Conservation (phyloP, 768 basidiomycete genomes). For the Cubamyces sp. region DNA sequence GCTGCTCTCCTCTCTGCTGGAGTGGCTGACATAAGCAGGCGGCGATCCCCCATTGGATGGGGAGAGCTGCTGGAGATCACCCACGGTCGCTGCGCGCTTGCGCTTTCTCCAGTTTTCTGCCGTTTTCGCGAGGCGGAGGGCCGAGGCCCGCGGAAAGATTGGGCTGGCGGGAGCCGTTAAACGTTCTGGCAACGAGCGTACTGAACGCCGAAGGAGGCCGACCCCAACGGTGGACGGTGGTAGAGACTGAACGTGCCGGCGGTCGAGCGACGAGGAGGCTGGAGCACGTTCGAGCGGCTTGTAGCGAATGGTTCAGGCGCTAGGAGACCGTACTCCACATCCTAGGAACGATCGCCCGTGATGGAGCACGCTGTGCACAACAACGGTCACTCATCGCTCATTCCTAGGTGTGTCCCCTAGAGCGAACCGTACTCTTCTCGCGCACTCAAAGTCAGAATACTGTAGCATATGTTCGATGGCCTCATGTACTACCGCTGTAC, state of each 20-base stretch:
- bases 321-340: background rate
- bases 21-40: background rate
- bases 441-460: no score
- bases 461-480: no score
- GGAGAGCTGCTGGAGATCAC: no score
- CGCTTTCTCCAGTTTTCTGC: background rate
- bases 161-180: no score
- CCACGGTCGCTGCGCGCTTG: background rate
- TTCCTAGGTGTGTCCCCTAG: background rate
- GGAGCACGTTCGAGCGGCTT: no score
- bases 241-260: background rate
- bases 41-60: background rate
- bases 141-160: no score
- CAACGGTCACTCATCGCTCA: background rate
- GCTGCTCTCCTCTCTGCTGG: background rate
- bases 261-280: no score
- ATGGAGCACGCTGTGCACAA: background rate
- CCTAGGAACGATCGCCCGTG: background rate
- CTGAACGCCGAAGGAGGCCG: background rate
- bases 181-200: background rate
- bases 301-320: background rate
- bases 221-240: background rate
- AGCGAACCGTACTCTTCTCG: no score
- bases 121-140: background rate
- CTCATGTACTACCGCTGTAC: no score